Conservation (phyloP, 2,329 filamentous ascomycete species). For the Microsporum canis region DNA sequence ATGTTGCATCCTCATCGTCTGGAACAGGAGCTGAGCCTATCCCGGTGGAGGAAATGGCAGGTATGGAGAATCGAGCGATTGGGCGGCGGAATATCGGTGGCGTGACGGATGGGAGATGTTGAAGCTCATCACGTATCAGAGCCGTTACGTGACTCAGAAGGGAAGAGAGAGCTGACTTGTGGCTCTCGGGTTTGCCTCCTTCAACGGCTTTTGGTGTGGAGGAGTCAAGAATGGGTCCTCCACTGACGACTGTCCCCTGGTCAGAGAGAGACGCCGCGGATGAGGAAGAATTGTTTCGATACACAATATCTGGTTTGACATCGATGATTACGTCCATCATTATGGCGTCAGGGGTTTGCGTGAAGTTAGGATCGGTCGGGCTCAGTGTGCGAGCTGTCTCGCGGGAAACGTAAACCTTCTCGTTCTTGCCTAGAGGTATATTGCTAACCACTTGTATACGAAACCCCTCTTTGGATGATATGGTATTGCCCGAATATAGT, state of each 20-base stretch:
- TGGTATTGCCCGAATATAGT: slow-evolving; percentile 16
- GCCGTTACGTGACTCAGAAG: slow-evolving; percentile 42
- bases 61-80: slow-evolving; percentile 31
- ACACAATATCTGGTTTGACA: slow-evolving; percentile 15
- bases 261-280: slow-evolving; percentile 16
- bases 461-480: slow-evolving; percentile 25
- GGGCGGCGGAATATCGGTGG: slow-evolving; percentile 23
- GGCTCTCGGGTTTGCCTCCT: slow-evolving; percentile 17
- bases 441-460: slow-evolving; percentile 68
- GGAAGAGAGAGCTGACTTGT: slow-evolving; percentile 35
- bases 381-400: slow-evolving; percentile 57
- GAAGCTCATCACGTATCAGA: slow-evolving; percentile 36
- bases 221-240: slow-evolving; percentile 18
- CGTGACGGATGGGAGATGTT: slow-evolving; percentile 21
- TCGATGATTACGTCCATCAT: slow-evolving; percentile 65
- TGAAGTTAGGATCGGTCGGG: slow-evolving; percentile 69
- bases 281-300: slow-evolving; percentile 19
- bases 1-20: slow-evolving; percentile 47
- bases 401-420: slow-evolving; percentile 71
- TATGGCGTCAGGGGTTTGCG: slow-evolving; percentile 59
- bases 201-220: slow-evolving; percentile 16
- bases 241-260: slow-evolving; percentile 16
- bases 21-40: slow-evolving; percentile 56
- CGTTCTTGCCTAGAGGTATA: slow-evolving; percentile 71
- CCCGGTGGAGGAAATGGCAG: slow-evolving; percentile 41